Percentiles rank a stretch among this genome's conserved stretches.
phyloP scores from a whole-genome alignment of 768 basidiomycete species.

The Amanita thiersii region DNA sequence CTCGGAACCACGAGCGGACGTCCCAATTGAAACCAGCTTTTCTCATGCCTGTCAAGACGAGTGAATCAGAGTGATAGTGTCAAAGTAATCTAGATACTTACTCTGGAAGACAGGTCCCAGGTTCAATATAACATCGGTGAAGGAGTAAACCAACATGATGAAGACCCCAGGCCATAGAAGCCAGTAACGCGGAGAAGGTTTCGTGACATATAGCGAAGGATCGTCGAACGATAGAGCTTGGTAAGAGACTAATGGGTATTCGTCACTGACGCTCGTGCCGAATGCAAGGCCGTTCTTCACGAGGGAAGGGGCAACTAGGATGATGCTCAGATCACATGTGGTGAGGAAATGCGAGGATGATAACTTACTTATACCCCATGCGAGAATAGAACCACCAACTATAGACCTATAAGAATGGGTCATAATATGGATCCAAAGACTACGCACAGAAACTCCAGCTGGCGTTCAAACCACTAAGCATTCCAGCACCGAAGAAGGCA shows the following conservation, averaged over 20 bases:
- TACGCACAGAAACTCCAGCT: constrained; percentile 49
- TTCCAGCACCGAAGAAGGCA: constrained; percentile 53
- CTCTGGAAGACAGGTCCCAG: constrained; percentile 25
- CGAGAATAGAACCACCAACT: constrained; percentile 47
- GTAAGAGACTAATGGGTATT: constrained; percentile 38
- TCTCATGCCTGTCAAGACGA: constrained; percentile 12
- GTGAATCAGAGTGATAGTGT: not conserved
- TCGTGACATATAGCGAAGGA: constrained; percentile 27
- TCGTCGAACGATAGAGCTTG: constrained; percentile 37
- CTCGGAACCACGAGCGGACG: constrained; percentile 22
- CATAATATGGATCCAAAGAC: constrained; percentile 1
- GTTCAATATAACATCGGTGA: constrained; percentile 41
- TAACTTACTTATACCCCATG: constrained; percentile 49
- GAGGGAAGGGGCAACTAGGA: constrained; percentile 40
- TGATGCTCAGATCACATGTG: not conserved
- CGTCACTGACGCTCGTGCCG: constrained; percentile 25
- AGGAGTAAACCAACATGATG: constrained; percentile 54
- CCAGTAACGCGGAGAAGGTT: constrained; percentile 53
- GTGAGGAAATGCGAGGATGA: not conserved
- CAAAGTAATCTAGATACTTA: constrained; percentile 11
- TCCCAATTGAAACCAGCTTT: constrained; percentile 16
- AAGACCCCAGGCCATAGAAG: constrained; percentile 56
- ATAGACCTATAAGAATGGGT: constrained; percentile 7
- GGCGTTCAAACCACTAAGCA: constrained; percentile 49
- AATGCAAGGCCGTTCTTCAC: constrained; percentile 46